Evolutionary conservation across 495 filamentous ascomycete genomes (phyloP).

Genomic region (Margaritispora aquatica): DNA sequence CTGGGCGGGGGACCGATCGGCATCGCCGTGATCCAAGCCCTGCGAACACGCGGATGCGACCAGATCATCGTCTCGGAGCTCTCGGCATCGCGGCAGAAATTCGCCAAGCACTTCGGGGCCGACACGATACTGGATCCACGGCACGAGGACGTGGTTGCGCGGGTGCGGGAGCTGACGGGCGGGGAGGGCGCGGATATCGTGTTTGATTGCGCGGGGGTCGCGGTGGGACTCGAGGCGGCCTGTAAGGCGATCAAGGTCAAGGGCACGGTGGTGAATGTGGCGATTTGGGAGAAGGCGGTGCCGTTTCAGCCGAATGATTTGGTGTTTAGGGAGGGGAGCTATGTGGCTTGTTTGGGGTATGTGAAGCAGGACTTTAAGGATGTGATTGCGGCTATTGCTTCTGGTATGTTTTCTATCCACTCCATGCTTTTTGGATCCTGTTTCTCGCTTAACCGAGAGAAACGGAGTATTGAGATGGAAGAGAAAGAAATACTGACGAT

Average conservation of each 20-base stretch:
- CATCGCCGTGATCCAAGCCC: conserved; percentile 51
- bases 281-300: conserved; percentile 52
- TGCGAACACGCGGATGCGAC: conserved; percentile 40
- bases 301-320: conserved; percentile 41
- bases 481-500: not conserved
- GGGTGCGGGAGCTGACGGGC: conserved; percentile 38
- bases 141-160: conserved; percentile 41
- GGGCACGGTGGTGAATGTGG: conserved; percentile 56
- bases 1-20: conserved; percentile 60
- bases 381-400: conserved; percentile 45
- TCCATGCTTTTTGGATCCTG: not conserved
- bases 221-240: conserved; percentile 41
- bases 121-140: conserved; percentile 48
- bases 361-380: conserved; percentile 47
- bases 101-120: conserved; percentile 47
- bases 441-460: no score
- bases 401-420: conserved; percentile 27
- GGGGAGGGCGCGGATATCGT: conserved; percentile 46
- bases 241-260: conserved; percentile 41
- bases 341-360: conserved; percentile 47
- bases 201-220: conserved; percentile 54
- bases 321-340: conserved; percentile 40
- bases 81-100: conserved; percentile 38
- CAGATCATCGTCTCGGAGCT: conserved; percentile 55
- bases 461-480: no score